Conservation (phyloP, 495 filamentous ascomycete species). For the Oidiodendron maius region DNA sequence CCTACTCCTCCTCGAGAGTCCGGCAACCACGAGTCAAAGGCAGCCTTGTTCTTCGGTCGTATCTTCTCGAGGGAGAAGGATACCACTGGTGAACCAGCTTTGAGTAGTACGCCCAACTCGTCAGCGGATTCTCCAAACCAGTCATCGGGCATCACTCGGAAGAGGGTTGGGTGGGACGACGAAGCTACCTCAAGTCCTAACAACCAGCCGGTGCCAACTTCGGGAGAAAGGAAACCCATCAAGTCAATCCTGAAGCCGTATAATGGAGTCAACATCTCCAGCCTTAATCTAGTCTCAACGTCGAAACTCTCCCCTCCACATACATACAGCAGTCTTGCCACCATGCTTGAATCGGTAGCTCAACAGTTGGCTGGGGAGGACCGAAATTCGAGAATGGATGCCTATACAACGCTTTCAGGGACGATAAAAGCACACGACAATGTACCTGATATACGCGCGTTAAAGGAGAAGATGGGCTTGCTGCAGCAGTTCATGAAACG, state of each 20-base stretch:
- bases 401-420: constrained; percentile 74
- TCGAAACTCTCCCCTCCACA: constrained; percentile 28
- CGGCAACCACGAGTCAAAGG: not conserved
- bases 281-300: constrained; percentile 22
- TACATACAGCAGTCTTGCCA: constrained; percentile 44
- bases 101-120: constrained; percentile 41
- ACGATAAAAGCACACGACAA: constrained; percentile 73
- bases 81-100: not conserved
- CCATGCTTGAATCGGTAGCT: constrained; percentile 78
- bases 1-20: constrained; percentile 50
- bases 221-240: constrained; percentile 58
- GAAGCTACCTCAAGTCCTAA: constrained; percentile 31
- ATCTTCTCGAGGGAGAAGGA: constrained; percentile 5
- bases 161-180: constrained; percentile 68
- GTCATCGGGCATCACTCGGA: constrained; percentile 49
- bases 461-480: constrained; percentile 67
- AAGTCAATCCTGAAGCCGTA: constrained; percentile 84
- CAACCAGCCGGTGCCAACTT: constrained; percentile 43
- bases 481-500: constrained; percentile 74
- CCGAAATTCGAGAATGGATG: constrained; percentile 67
- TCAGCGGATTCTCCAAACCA: constrained; percentile 20
- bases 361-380: constrained; percentile 71
- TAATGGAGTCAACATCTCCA: constrained; percentile 37
- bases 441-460: constrained; percentile 60
- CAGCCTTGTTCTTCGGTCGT: not conserved